Percentiles rank a stretch among this genome's conserved stretches.
phyloP scores from a whole-genome alignment of 768 basidiomycete genomes.

The Psilocybe azurescens region DNA sequence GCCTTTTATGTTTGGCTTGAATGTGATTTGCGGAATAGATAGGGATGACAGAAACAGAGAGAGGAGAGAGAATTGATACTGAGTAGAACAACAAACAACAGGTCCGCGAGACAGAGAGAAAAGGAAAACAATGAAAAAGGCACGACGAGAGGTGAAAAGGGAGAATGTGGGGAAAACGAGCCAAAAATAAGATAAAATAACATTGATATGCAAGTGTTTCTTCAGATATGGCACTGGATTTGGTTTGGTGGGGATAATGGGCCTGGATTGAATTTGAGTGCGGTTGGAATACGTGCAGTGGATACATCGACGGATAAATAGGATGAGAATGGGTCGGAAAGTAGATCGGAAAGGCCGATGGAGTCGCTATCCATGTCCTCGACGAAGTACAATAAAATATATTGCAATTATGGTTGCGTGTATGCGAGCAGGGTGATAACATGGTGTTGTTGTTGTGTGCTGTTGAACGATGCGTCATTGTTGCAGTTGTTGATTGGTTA shows the following conservation, averaged over 20 bases:
- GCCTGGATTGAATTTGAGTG: conserved; percentile 4
- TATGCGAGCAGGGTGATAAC: not conserved
- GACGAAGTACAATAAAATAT: conserved; percentile 16
- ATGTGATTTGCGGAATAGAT: conserved; percentile 21
- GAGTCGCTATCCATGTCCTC: not conserved
- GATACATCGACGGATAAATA: conserved; percentile 4
- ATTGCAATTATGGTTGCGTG: conserved; percentile 21
- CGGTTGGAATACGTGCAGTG: not conserved
- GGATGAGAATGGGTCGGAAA: conserved; percentile 4
- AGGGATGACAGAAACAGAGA: conserved; percentile 17
- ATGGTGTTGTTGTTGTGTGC: no score
- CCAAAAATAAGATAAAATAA: conserved; percentile 21
- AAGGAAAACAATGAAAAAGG: conserved; percentile 18
- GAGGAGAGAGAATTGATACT: conserved; percentile 20
- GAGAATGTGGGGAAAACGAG: conserved; percentile 2
- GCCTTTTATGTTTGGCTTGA: conserved; percentile 10
- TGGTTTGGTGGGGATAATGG: no score
- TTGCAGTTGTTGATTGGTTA: not conserved
- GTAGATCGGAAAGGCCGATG: conserved; percentile 4
- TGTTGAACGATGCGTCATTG: not conserved
- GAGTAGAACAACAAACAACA: conserved; percentile 31
- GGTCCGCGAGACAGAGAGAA: conserved; percentile 25
- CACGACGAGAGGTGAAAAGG: conserved; percentile 5
- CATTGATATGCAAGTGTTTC: conserved; percentile 25
- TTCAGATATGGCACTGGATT: conserved; percentile 16